Evolutionary conservation across 139 green algal genomes (phyloP).

Genomic region (Chlorokybus atmophyticus): DNA sequence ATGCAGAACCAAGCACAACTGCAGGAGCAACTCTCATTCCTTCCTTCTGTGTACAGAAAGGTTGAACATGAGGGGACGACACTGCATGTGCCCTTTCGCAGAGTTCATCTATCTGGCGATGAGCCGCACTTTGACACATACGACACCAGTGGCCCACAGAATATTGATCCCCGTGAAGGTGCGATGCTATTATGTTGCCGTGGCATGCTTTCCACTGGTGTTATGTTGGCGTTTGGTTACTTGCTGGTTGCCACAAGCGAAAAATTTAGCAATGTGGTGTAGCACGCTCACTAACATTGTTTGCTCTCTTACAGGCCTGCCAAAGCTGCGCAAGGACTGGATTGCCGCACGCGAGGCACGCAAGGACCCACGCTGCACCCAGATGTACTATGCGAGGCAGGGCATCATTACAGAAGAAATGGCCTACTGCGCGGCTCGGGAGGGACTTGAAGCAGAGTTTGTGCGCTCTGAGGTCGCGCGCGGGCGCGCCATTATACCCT

Average conservation of each 20-base stretch:
- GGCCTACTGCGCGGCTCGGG: constrained; percentile 67
- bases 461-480: constrained; percentile 82
- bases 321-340: constrained; percentile 61
- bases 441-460: constrained; percentile 79
- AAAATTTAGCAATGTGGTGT: background rate
- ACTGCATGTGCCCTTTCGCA: constrained; percentile 64
- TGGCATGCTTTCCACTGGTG: background rate
- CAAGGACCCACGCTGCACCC: constrained; percentile 39
- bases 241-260: too few species aligned
- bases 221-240: too few species aligned
- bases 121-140: constrained; percentile 68
- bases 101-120: constrained; percentile 63
- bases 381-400: constrained; percentile 68
- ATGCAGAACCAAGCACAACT: background rate
- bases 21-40: background rate
- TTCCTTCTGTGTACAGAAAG: constrained; percentile 9
- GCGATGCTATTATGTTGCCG: background rate
- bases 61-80: constrained; percentile 10
- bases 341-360: constrained; percentile 43
- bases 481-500: constrained; percentile 88
- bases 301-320: constrained; percentile 38
- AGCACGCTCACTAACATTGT: background rate
- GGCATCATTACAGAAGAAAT: constrained; percentile 90
- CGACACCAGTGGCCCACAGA: constrained; percentile 77
- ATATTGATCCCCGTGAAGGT: constrained; percentile 17